A percentile compares a stretch with the other conserved stretches of the same genome.
Evolutionary conservation across 345 rosid species (phyloP).

Genomic region (Melastoma malabathricum): DNA sequence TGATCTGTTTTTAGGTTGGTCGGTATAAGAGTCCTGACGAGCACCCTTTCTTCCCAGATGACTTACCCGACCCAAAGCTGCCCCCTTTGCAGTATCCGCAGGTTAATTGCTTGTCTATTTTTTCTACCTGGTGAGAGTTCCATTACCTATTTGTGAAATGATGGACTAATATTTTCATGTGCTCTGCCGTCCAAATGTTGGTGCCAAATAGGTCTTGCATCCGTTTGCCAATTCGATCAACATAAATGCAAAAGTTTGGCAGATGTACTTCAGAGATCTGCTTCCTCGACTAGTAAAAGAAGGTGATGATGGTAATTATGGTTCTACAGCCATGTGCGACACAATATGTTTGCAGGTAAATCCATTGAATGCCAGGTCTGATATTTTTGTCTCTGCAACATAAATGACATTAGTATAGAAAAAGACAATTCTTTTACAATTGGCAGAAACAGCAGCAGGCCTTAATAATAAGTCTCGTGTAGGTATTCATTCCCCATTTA

Average conservation of each 20-base stretch:
- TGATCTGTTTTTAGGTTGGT: constrained; percentile 26
- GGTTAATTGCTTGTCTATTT: constrained; percentile 9
- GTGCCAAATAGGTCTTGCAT: constrained; percentile 30
- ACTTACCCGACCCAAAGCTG: constrained; percentile 39
- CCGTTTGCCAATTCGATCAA: constrained; percentile 40
- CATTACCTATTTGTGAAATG: too few species aligned
- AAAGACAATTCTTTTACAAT: too few species aligned
- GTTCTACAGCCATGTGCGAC: constrained; percentile 55
- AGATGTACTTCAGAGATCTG: constrained; percentile 41
- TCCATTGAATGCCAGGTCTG: neutral
- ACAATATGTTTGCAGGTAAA: constrained; percentile 57
- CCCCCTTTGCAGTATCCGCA: constrained; percentile 51
- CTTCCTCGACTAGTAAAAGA: constrained; percentile 42
- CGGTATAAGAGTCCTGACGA: constrained; percentile 66
- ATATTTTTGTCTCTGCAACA: neutral
- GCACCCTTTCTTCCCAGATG: constrained; percentile 51
- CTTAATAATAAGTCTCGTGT: too few species aligned
- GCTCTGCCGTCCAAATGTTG: too few species aligned
- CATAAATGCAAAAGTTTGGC: constrained; percentile 54
- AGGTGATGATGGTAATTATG: constrained; percentile 56
- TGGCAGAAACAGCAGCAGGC: too few species aligned
- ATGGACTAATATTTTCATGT: too few species aligned
- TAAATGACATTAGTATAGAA: neutral
- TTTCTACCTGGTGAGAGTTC: too few species aligned
- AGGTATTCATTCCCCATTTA: too few species aligned